These are phyloP conservation scores for Candida maesae DNA, from an alignment of 805 yeast species.

Conservation along the genomic window DNA sequence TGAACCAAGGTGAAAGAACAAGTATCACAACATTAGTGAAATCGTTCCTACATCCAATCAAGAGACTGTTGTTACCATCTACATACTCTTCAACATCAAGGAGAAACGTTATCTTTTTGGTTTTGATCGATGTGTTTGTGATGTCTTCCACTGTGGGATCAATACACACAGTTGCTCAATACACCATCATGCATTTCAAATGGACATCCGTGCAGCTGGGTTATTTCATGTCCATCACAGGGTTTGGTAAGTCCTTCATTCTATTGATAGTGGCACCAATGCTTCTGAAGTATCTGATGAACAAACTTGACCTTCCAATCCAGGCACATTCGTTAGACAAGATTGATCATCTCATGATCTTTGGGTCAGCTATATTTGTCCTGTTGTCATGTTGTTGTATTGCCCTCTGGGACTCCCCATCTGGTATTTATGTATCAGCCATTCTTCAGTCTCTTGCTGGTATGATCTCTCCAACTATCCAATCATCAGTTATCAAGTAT, in stretches of 20 bases:
- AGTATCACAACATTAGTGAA: not conserved
- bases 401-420: not conserved
- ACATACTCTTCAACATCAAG: slow-evolving; percentile 17
- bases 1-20: not conserved
- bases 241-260: slow-evolving; percentile 23
- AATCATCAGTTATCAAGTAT: slow-evolving; percentile 17
- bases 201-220: slow-evolving; percentile 27
- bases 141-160: slow-evolving; percentile 26
- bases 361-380: slow-evolving; percentile 6
- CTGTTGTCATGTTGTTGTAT: slow-evolving; percentile 2
- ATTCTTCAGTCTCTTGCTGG: slow-evolving; percentile 18
- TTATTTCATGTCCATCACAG: slow-evolving; percentile 24
- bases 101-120: slow-evolving; percentile 18
- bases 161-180: slow-evolving; percentile 17
- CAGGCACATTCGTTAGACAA: not conserved
- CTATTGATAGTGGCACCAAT: slow-evolving; percentile 16
- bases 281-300: not conserved
- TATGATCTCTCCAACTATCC: slow-evolving; percentile 19
- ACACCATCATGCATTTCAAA: slow-evolving; percentile 17
- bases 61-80: slow-evolving; percentile 19
- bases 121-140: slow-evolving; percentile 20
- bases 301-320: not conserved
- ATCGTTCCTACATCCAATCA: slow-evolving; percentile 18
- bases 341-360: slow-evolving; percentile 2
- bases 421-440: slow-evolving; percentile 13